Percentiles rank a stretch among this genome's conserved stretches.
phyloP scores from a whole-genome alignment of 495 filamentous ascomycete species.

The Zalerion maritima region DNA sequence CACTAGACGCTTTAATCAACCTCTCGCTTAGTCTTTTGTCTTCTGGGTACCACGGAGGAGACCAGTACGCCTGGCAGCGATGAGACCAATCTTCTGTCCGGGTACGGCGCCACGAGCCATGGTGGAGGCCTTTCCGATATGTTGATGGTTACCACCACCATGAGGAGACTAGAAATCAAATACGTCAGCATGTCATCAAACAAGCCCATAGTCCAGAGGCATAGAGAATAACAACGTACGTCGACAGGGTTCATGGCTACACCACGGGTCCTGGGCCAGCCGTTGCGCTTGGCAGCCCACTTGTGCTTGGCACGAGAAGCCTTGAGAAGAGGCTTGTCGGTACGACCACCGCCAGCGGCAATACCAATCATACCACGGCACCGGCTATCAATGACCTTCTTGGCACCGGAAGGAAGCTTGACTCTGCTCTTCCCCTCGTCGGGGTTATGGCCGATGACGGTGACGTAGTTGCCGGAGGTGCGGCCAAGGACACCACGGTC shows the following conservation, averaged over 20 bases:
- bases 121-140: slow-evolving; percentile 99
- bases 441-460: slow-evolving; percentile 95
- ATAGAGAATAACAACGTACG: too few species aligned
- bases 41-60: slow-evolving; percentile 99
- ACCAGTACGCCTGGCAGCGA: slow-evolving; percentile 97
- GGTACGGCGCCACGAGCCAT: slow-evolving; percentile 94
- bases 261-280: slow-evolving; percentile 99
- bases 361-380: slow-evolving; percentile 98
- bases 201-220: too few species aligned
- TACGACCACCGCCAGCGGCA: slow-evolving; percentile 96
- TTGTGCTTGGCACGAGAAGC: slow-evolving; percentile 97
- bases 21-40: slow-evolving; percentile 72
- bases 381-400: slow-evolving; percentile 91
- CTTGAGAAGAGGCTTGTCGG: slow-evolving; percentile 98
- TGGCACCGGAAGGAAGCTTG: slow-evolving; percentile 96
- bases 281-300: slow-evolving; percentile 99
- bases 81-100: slow-evolving; percentile 99
- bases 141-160: slow-evolving; percentile 99
- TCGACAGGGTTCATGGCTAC: slow-evolving; percentile 99
- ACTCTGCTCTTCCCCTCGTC: slow-evolving; percentile 98
- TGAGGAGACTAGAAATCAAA: too few species aligned
- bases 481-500: slow-evolving; percentile 91
- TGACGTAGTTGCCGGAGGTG: slow-evolving; percentile 98
- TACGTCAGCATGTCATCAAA: too few species aligned
- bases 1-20: too few species aligned